Base-by-base conservation (phyloP, 2,329 filamentous ascomycete genomes). In the Penicillium digitatum region DNA sequence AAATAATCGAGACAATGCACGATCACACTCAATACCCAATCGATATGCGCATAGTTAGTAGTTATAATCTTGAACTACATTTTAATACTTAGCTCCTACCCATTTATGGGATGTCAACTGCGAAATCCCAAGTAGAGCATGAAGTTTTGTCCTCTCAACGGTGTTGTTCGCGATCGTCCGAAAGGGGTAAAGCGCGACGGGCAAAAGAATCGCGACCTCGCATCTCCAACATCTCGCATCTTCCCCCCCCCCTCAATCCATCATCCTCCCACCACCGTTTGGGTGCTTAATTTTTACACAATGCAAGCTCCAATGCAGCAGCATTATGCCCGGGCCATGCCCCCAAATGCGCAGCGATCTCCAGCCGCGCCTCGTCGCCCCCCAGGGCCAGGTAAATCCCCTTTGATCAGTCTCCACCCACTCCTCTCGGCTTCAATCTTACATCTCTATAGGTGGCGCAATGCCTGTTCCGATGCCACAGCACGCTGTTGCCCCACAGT, bases 291-390 rank as follows among this genome's bases (percentile, higher is more conserved):
- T 52, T 42, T 58, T 55, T 62, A 53, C 47, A 54, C 57, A 60
- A 74, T 73, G 68, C 74, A 74, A 60, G 67, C 72, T 60, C 69
- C 71, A 57, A 72, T 76, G 67, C 73, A 74, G 62, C 72, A 72
- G 52, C 73, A 70, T 66, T 76, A 74, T 60, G 64, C 67, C 52
- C 74, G 74, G 66, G 72, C 71, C 53, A 75, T 72, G 55, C 71
- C 74, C 52, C 70, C 68, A 56, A 65, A 67, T 60, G 65, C 66
- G 48, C 73, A 75, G 62, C 73, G 73, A 48, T 74, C 73, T 60
- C 74, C 73, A 66, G 72, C 72, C 62, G 69, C 74, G 57, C 67
- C 74, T 62, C 74, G 74, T 70, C 71, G 74, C 61, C 67, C 64
- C 52, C 69, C 66, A 55, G 70, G 63, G 51, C 69, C 72, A 69